phyloP scores from a whole-genome alignment of 352 stramenopile genomes.

The Globisporangium sylvaticum region DNA sequence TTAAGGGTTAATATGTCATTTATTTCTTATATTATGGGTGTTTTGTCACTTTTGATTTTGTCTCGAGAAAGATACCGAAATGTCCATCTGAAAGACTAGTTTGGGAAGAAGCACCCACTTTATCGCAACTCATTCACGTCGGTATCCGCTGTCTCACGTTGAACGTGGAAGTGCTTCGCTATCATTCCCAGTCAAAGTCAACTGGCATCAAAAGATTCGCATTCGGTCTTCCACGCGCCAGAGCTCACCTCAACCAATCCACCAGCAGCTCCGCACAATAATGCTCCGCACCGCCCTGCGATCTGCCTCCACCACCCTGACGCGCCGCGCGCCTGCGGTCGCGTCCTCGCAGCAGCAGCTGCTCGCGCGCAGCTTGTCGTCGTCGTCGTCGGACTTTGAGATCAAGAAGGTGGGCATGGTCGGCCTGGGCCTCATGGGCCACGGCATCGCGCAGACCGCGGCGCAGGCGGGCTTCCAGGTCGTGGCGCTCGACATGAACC shows the following conservation, averaged over 20 bases:
- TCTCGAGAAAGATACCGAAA: no score
- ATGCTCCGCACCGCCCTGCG: neutral
- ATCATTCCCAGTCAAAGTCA: neutral
- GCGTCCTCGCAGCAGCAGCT: neutral
- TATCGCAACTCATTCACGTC: neutral
- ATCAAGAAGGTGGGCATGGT: conserved; percentile 92
- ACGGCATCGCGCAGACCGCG: conserved; percentile 95
- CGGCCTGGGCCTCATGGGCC: conserved; percentile 96
- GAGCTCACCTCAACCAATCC: neutral
- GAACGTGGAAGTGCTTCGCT: neutral
- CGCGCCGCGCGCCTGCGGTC: conserved; percentile 1
- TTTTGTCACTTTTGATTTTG: no score
- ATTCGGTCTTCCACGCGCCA: neutral
- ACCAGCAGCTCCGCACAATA: neutral
- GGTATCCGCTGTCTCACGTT: neutral
- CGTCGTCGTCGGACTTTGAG: conserved; percentile 34
- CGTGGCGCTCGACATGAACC: conserved; percentile 76
- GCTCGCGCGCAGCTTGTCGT: conserved; percentile 13
- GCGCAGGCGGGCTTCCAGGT: conserved; percentile 84
- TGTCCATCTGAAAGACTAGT: no score
- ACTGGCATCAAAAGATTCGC: neutral
- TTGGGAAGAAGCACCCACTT: neutral
- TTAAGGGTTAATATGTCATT: no score
- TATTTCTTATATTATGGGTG: no score
- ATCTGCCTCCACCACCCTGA: neutral